Conservation (phyloP, 208 protist species). For the Histomonas meleagridis region DNA sequence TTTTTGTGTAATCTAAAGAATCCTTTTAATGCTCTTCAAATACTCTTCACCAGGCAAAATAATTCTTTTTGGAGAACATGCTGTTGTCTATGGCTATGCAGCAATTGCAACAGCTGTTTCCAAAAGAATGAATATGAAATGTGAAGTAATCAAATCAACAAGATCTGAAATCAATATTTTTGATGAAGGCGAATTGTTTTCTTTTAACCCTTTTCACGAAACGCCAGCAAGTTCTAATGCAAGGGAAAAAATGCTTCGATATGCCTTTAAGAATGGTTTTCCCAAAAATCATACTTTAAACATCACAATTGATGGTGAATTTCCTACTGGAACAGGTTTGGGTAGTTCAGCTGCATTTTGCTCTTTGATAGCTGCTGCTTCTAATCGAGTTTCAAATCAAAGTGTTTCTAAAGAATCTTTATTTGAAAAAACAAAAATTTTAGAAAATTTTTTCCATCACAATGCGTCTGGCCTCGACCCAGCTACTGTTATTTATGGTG, state of each 20-base stretch:
- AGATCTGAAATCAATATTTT: not conserved
- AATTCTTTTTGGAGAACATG: constrained; percentile 30
- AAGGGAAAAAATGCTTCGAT: constrained; percentile 5
- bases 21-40: too few species aligned
- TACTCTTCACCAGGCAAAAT: constrained; percentile 30
- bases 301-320: not conserved
- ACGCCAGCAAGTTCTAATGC: too few species aligned
- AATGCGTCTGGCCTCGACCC: constrained; percentile 28
- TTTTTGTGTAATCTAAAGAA: too few species aligned
- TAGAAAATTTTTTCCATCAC: constrained; percentile 13
- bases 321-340: not conserved
- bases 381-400: not conserved
- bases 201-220: not conserved
- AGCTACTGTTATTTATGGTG: constrained; percentile 32
- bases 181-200: not conserved
- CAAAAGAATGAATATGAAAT: not conserved
- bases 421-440: not conserved
- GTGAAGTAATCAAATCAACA: not conserved
- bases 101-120: constrained; percentile 22
- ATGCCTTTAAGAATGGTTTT: not conserved
- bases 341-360: constrained; percentile 11
- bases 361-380: not conserved
- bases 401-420: not conserved
- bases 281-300: not conserved
- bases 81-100: constrained; percentile 22